These are phyloP conservation scores for Naegleria gruberi DNA, from an alignment of 208 protist species.

Conservation along the genomic window DNA sequence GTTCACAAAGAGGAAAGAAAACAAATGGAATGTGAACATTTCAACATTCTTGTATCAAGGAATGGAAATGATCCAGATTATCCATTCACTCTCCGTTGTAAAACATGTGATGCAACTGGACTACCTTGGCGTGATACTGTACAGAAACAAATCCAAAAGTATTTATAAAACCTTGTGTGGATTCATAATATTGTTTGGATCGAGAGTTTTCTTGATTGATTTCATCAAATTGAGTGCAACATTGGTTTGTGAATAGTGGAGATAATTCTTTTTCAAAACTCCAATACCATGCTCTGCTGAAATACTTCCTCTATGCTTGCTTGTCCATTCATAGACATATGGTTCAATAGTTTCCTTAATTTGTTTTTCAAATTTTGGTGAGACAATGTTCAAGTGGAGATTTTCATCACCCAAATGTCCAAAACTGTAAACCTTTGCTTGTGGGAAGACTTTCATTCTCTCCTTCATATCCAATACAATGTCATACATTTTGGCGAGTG, in stretches of 20 bases:
- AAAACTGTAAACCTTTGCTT: conserved; percentile 55
- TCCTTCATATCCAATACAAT: conserved; percentile 48
- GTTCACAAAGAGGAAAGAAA: too few relatives aligned
- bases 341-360: conserved; percentile 51
- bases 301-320: conserved; percentile 42
- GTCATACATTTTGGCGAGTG: conserved; percentile 51
- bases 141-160: too few relatives aligned
- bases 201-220: conserved; percentile 70
- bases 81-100: too few relatives aligned
- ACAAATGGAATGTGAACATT: too few relatives aligned
- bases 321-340: conserved; percentile 65
- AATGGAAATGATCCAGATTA: too few relatives aligned
- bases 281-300: conserved; percentile 89
- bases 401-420: conserved; percentile 94
- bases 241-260: conserved; percentile 64
- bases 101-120: too few relatives aligned
- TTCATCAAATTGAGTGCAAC: conserved; percentile 73
- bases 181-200: conserved; percentile 90
- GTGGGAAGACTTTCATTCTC: conserved; percentile 21
- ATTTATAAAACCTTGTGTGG: conserved; percentile 76
- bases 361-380: conserved; percentile 18
- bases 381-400: conserved; percentile 85
- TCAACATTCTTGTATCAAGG: too few relatives aligned
- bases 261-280: conserved; percentile 67
- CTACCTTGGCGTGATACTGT: too few relatives aligned